Conservation (phyloP, 352 stramenopile genomes). For the Phytopythium kandeliae region DNA sequence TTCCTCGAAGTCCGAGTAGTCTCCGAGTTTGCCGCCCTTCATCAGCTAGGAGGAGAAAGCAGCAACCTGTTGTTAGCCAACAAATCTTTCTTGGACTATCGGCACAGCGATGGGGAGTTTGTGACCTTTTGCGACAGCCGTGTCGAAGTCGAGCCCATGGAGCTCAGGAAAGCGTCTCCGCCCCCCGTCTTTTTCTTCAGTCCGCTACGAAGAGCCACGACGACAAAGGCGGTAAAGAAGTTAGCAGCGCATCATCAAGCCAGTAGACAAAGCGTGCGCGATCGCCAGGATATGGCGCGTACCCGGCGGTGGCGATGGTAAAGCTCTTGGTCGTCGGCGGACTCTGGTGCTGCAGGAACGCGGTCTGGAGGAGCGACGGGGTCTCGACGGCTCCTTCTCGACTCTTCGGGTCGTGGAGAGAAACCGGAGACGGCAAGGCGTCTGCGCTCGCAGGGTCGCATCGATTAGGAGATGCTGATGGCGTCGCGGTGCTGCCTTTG, state of each 20-base stretch:
- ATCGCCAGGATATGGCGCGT: slow-evolving; percentile 1
- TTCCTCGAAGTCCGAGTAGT: slow-evolving; percentile 79
- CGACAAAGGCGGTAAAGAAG: no score
- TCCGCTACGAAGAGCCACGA: slow-evolving; percentile 8
- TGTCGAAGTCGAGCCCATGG: slow-evolving; percentile 48
- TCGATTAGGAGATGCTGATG: slow-evolving; percentile 15
- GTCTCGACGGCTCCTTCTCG: slow-evolving; percentile 20
- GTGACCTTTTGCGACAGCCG: slow-evolving; percentile 61
- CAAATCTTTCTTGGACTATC: no score
- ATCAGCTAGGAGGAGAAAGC: slow-evolving; percentile 32
- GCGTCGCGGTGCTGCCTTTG: slow-evolving; percentile 16
- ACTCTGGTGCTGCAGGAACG: slow-evolving; percentile 52
- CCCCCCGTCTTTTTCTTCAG: slow-evolving; percentile 44
- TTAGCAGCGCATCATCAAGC: no score
- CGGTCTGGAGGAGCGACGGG: slow-evolving; percentile 49
- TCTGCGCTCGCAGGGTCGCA: slow-evolving; percentile 6
- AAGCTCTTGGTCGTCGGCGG: slow-evolving; percentile 48
- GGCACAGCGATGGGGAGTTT: neutral
- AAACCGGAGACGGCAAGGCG: no score
- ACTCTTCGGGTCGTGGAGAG: slow-evolving; percentile 1
- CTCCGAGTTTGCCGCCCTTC: slow-evolving; percentile 63
- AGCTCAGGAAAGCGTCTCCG: slow-evolving; percentile 48
- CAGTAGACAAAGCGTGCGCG: no score
- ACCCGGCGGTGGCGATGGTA: slow-evolving; percentile 43
- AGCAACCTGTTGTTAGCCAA: neutral